A percentile compares a stretch with the other conserved stretches of the same genome.
Evolutionary conservation across 2,329 filamentous ascomycete species (phyloP).

Genomic region (Alternaria longipes): DNA sequence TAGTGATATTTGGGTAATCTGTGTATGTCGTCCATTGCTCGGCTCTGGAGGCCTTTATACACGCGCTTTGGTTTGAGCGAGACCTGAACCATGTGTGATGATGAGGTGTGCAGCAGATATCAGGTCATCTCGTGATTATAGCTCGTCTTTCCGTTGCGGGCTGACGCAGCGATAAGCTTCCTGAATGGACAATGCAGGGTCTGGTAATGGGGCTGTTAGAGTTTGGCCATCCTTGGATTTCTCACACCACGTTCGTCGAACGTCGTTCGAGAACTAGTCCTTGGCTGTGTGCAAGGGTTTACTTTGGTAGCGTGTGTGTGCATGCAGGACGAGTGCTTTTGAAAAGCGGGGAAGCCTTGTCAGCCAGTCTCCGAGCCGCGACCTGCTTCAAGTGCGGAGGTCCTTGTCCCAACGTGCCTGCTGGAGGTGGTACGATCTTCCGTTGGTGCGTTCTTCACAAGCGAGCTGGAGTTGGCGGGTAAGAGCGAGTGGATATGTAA

Average conservation of each 20-base stretch:
- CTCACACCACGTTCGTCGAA: not conserved
- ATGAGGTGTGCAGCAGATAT: not conserved
- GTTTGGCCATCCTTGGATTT: not conserved
- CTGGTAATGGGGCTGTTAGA: not conserved
- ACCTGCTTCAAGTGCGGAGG: not conserved
- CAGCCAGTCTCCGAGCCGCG: not conserved
- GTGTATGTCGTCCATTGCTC: not conserved
- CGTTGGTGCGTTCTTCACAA: not conserved
- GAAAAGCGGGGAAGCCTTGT: not conserved
- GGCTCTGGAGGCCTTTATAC: not conserved
- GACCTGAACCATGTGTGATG: not conserved
- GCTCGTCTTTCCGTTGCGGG: not conserved
- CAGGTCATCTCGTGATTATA: not conserved
- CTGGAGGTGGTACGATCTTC: not conserved
- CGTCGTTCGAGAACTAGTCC: not conserved
- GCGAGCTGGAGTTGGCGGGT: not conserved
- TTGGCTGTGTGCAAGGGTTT: not conserved
- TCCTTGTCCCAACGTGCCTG: not conserved
- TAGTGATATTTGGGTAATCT: too few relatives aligned
- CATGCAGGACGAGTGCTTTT: not conserved
- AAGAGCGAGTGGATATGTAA: not conserved
- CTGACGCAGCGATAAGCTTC: not conserved
- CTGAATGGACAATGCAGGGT: not conserved
- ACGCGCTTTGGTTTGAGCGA: not conserved
- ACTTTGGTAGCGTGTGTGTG: not conserved